Base-by-base conservation (phyloP, 139 green algal species). In the Coelastrella sp. region DNA sequence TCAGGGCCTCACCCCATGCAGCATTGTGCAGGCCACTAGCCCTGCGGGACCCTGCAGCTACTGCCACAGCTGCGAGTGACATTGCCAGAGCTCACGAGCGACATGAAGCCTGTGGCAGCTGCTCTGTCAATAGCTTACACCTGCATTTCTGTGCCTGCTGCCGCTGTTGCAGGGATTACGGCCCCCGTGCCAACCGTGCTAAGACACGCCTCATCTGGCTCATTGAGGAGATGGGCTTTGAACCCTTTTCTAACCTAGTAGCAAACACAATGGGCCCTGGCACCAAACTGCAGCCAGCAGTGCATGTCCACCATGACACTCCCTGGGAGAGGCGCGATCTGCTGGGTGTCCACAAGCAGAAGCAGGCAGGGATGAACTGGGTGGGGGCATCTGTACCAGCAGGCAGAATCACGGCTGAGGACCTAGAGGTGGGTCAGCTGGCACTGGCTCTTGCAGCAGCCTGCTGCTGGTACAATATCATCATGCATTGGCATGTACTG, bases 201-300 rank as follows among this genome's bases (percentile, higher is more conserved):
- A 98, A 99, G 93, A 94, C 96, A 0, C 95, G 98, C 7, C 94
- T 99, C 79, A 99, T 99, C 94, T 99, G 95, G 95, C 93, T 99
- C 87, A 95, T 99, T 59, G 98, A 99, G 87, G 94, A 95, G 56
- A 92, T 96, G 65, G 96, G 96, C n/a, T 94, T 96, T 22, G 94
- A 97, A 49, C 93, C 93, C 79, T 98, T 98, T 90, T 86, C 95
- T 9, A 90, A 94, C 27, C 94, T 96, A 73, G 85, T 90, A 8
- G 85, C 85, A 20, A 24, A 93, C 65, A 94, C 95, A 76, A 99
- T 99, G 96, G 96, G 95, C 63, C 93, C 87, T 15, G 90, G 83
- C 56, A 92, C 90, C 15, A 66, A 56, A 70, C 74, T 94, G 20
- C 25, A 66, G 8, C 87, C 90, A 22, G 91, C 90, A 20, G 92